These are phyloP conservation scores for Mucor piriformis DNA, from an alignment of 371 early-diverging fungal genomes.

Conservation along the genomic window DNA sequence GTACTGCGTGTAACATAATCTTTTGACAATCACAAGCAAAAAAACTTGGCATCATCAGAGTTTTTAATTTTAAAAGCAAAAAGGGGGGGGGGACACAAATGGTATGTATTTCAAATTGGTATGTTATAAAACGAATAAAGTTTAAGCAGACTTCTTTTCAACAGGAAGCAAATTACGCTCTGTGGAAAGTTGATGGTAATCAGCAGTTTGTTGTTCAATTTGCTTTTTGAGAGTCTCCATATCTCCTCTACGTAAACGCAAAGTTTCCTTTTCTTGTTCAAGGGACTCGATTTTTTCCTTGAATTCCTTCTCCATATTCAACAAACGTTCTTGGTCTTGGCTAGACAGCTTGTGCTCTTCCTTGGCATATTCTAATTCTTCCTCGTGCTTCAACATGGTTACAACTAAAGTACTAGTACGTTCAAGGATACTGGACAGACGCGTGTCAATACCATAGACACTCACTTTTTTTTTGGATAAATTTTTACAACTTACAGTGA, in stretches of 20 bases:
- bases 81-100: no score
- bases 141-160: slow-evolving; percentile 26
- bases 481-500: slow-evolving; percentile 58
- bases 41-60: no score
- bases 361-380: slow-evolving; percentile 61
- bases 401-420: slow-evolving; percentile 76
- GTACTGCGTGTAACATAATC: no score
- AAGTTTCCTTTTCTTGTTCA: slow-evolving; percentile 51
- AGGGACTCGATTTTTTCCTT: slow-evolving; percentile 36
- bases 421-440: slow-evolving; percentile 61
- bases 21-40: no score
- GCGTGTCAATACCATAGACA: no score
- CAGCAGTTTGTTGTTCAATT: slow-evolving; percentile 66
- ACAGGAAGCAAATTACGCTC: slow-evolving; percentile 34
- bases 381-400: slow-evolving; percentile 70
- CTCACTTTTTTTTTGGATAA: no score
- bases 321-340: slow-evolving; percentile 33
- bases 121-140: no score
- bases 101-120: no score
- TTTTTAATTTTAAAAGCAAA: no score
- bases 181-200: slow-evolving; percentile 80
- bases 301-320: slow-evolving; percentile 37
- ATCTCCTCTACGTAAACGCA: slow-evolving; percentile 61
- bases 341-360: slow-evolving; percentile 48
- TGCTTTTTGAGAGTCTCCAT: slow-evolving; percentile 80